Base-by-base conservation (phyloP, 2,329 filamentous ascomycete genomes). In the Mycosphaerelloides madeirae region DNA sequence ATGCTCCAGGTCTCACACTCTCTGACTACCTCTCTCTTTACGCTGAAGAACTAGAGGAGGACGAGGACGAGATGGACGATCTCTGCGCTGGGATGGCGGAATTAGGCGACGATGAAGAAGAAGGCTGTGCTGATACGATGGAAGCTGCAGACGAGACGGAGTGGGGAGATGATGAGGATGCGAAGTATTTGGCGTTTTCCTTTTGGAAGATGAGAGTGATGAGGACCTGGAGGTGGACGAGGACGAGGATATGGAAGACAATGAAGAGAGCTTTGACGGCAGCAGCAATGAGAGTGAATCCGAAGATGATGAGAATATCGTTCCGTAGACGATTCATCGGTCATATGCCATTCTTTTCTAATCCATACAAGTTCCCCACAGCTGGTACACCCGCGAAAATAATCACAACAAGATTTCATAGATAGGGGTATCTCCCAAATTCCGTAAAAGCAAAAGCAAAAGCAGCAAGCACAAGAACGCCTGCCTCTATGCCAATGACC, bases 351-450 rank as follows among this genome's bases (percentile, higher is more conserved):
- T 25, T 25, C n/a, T n/a, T 25, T 25, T 25, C 22, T 25, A 25
- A 25, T 25, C 22, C 22, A 25, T 25, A 25, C 22, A 25, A 25
- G 22, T 34, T 14, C 19, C 32, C 15, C 5, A 32, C 13, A 32
- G 15, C 31, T 14, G 13, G 13, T 16, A 32, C 15, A 14, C 13
- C 6, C 5, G 6, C 31, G 13, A 32, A n/a, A 32, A 16, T 29
- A 29, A 25, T 25, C 22, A 9, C 22, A 25, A 25, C 22, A 25
- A 25, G 22, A 25, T 25, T 9, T 25, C 22, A 4, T n/a, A 38
- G 19, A 28, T 4, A 14, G 15, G 35, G 35, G 35, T 38, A 38
- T 38, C 35, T 38, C 35, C 35, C 35, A n/a, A 9, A 6, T 22
- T 16, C 11, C n/a, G 8, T 35, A 18, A 12, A 14, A 33, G 7